Evolutionary conservation across 2,329 filamentous ascomycete genomes (phyloP), one percentile per base, ranked within the genome.

Genomic region (Colletotrichum tabaci): DNA sequence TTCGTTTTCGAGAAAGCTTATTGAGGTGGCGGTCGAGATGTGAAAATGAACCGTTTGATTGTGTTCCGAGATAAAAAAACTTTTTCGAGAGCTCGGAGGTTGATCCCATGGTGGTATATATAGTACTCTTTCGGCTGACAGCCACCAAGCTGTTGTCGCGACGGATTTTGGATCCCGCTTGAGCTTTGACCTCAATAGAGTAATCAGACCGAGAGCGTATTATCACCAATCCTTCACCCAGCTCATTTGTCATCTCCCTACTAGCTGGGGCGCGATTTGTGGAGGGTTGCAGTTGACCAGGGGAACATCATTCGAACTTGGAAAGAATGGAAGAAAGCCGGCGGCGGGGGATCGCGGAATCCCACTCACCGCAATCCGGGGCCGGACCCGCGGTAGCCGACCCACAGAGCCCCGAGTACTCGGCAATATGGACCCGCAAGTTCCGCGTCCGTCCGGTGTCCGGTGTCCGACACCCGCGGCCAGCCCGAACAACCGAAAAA

Each of bases 151-250:
- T 15, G 0, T 63, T 35, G n/a, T 21, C 9, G 21, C 4, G 1
- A 2, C 62, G 52, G 62, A 42, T 3, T 65, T 58, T 40, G 44
- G 23, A 58, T 58, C 42, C 52, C 62, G 62, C 52, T 47, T 52
- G 3, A 65, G 40, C 62, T 47, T 23, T n/a, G 38, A 26, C 18
- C n/a, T 7, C 26, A 8, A 26, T 47, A 9, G 18, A 4, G 40
- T 13, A 13, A 18, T 18, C 18, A 35, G 12, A n/a, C 2, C 16
- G 3, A 7, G 26, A 57, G 62, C 42, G 40, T 12, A 65, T 65
- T 50, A 50, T 58, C 52, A 50, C 13, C 12, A 8, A 23, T 42
- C 15, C 16, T 42, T 12, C 7, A 13, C 6, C 2, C 21, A 21
- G n/a, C 18, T 4, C 3, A 57, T 65, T 57, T 57, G 42, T 65